Percentiles rank a stretch among this genome's conserved stretches.
Evolutionary conservation across 805 yeast genomes (phyloP).

Genomic region (Saccharomyces kudriavzevii): DNA sequence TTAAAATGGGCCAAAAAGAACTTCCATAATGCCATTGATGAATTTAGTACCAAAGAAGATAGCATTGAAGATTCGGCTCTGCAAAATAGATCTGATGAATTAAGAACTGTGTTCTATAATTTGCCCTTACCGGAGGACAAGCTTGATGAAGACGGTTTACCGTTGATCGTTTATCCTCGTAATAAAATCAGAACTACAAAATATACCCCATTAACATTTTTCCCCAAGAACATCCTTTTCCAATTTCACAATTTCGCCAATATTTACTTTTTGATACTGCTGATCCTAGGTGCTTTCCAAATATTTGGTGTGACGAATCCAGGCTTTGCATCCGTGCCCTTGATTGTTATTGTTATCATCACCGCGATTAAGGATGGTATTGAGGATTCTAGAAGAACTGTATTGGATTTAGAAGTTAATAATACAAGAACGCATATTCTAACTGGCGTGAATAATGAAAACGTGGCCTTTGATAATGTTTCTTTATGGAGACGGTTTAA

Average conservation of each 20-base stretch:
- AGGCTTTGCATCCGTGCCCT: constrained; percentile 65
- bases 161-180: constrained; percentile 55
- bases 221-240: constrained; percentile 72
- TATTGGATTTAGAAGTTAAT: constrained; percentile 65
- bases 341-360: constrained; percentile 64
- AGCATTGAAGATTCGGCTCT: constrained; percentile 27
- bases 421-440: constrained; percentile 66
- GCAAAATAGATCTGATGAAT: constrained; percentile 34
- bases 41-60: constrained; percentile 15
- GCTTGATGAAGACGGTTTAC: constrained; percentile 53
- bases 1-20: constrained; percentile 39
- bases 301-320: constrained; percentile 81
- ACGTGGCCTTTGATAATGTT: constrained; percentile 55
- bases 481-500: constrained; percentile 65
- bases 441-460: constrained; percentile 46
- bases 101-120: constrained; percentile 52
- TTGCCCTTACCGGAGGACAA: constrained; percentile 49
- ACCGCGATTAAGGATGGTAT: constrained; percentile 76
- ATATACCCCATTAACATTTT: constrained; percentile 81
- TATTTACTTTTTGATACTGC: constrained; percentile 70
- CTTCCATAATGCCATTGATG: constrained; percentile 28
- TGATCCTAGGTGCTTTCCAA: constrained; percentile 67
- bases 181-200: constrained; percentile 93
- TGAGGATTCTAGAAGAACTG: constrained; percentile 72
- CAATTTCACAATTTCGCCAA: constrained; percentile 91